A percentile compares a stretch with the other conserved stretches of the same genome.
Conservation (phyloP, 768 basidiomycete species). For the Galerina sulciceps region DNA sequence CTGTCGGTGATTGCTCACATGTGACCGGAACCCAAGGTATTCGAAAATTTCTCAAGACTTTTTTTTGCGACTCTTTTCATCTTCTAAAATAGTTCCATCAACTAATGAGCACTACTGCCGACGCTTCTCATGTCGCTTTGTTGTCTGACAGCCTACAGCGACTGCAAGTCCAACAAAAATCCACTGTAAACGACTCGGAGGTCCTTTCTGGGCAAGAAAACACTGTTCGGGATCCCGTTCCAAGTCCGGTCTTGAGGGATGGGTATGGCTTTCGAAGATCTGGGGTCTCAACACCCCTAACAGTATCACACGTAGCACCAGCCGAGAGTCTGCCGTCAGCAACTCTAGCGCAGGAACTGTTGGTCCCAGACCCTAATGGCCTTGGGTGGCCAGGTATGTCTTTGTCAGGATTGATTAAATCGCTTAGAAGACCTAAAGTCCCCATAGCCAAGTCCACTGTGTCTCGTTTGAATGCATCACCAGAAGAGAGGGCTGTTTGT, state of each 20-base stretch:
- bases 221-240: constrained; percentile 8
- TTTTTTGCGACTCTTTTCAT: neutral
- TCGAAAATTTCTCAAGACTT: neutral
- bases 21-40: neutral
- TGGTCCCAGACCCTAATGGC: constrained; percentile 67
- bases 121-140: constrained; percentile 29
- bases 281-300: constrained; percentile 65
- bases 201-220: constrained; percentile 10
- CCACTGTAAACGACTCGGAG: too few relatives aligned
- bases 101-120: constrained; percentile 20
- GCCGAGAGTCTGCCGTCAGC: constrained; percentile 43
- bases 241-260: constrained; percentile 55
- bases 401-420: constrained; percentile 5
- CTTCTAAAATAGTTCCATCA: constrained; percentile 7
- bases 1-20: too few relatives aligned
- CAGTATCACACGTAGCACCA: constrained; percentile 27
- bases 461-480: constrained; percentile 79
- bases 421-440: neutral
- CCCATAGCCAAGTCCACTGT: constrained; percentile 85
- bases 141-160: constrained; percentile 52
- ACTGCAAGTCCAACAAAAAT: constrained; percentile 36
- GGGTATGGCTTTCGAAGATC: constrained; percentile 86
- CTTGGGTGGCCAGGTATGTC: constrained; percentile 90
- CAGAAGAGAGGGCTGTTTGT: constrained; percentile 70
- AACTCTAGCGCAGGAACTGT: constrained; percentile 34